phyloP scores from a whole-genome alignment of 148 eudicot species.

The Polygonum aviculare region DNA sequence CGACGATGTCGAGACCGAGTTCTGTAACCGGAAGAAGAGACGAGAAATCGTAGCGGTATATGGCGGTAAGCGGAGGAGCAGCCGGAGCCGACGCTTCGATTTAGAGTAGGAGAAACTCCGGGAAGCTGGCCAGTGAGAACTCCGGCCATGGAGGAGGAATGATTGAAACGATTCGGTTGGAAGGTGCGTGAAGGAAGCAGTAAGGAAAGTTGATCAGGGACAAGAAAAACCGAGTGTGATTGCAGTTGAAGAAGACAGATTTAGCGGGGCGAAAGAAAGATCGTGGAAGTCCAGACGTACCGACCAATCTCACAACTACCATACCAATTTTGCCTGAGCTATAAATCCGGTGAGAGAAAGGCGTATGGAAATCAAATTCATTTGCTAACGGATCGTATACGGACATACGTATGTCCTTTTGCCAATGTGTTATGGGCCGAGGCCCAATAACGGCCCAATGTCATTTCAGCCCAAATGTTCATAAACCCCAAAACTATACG shows the following conservation, averaged over 20 bases:
- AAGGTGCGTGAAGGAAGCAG: conserved; percentile 2
- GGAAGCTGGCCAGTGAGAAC: conserved; percentile 2
- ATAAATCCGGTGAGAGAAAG: too few species aligned
- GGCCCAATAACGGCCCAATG: not conserved
- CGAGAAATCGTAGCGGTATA: not conserved
- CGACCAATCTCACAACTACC: not conserved
- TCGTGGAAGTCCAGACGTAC: not conserved
- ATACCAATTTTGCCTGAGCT: too few species aligned
- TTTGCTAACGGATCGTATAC: not conserved
- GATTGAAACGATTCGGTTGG: not conserved
- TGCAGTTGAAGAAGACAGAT: not conserved
- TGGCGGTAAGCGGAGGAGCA: not conserved
- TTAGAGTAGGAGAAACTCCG: not conserved
- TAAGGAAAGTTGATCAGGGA: not conserved
- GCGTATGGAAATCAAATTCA: too few species aligned
- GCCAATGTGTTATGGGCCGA: not conserved
- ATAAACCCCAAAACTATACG: too few species aligned
- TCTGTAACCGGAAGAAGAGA: not conserved
- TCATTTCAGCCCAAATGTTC: not conserved
- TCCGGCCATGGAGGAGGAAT: conserved; percentile 3
- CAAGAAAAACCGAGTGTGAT: not conserved
- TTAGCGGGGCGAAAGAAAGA: not conserved
- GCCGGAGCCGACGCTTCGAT: not conserved
- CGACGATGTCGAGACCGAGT: not conserved
- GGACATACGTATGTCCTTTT: not conserved